Evolutionary conservation across 306 rosid species (phyloP), one percentile per base, ranked within the genome.

Genomic region (Ammopiptanthus mongolicus): DNA sequence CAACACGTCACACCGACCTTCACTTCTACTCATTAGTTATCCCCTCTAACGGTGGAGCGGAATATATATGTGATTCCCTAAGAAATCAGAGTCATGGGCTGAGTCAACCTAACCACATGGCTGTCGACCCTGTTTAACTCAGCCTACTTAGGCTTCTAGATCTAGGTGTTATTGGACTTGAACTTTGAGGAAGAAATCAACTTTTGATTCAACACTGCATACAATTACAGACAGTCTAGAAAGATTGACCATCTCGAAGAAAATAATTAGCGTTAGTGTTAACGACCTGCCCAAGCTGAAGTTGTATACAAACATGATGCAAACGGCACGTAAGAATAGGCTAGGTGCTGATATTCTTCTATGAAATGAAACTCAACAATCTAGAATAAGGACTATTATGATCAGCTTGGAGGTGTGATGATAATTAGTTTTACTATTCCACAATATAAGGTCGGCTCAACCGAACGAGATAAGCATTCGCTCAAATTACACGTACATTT

Each of bases 161-260:
- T 55, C 23, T 8, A 14, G 42, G 19, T 55, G 52, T 55, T 6
- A 56, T 56, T 39, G 41, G 17, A n/a, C 28, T 41, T 70, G 1
- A 39, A 53, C 21, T 75, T n/a, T 31, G n/a, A 15, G 31, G 9
- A 51, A 65, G 29, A 56, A 66, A 66, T 33, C 7, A 76, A 42
- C 8, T 66, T 56, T 29, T 8, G 21, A 28, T 51, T n/a, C 5
- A 23, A 75, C 21, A 53, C 7, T 15, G 18, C 57, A 0, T 33
- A 50, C 7, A 34, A 34, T 46, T 73, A 44, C 10, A 46, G 3
- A 9, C 68, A 5, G 47, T 67, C 75, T 67, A 77, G 81, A 77
- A 56, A 67, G 25, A 42, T 77, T 57, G 69, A 77, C 75, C n/a
- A n/a, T n/a, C 41, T 77, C 42, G 33, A 8, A 1, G 12, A 57